Conservation (phyloP, 2,329 filamentous ascomycete genomes). For the Paramyrothecium roridum region DNA sequence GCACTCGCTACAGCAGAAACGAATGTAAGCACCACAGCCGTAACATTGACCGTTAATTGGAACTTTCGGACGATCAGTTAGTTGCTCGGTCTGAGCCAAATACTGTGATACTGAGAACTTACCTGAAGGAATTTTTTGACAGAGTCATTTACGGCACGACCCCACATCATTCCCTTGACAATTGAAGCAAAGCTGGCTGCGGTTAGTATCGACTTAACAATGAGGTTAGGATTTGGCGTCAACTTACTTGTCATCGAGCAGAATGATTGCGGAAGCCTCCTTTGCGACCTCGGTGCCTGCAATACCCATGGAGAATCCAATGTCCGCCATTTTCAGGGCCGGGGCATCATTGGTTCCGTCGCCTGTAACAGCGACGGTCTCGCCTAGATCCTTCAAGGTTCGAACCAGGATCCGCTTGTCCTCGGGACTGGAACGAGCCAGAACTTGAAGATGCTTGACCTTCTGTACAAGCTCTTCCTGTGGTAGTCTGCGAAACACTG, state of each 20-base stretch:
- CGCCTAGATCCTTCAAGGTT: conserved; percentile 60
- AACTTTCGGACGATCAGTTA: conserved; percentile 30
- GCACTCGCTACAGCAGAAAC: conserved; percentile 56
- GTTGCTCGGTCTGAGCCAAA: background rate
- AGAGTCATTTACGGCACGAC: conserved; percentile 60
- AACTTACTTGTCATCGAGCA: conserved; percentile 56
- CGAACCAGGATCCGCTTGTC: conserved; percentile 65
- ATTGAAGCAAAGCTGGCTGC: conserved; percentile 51
- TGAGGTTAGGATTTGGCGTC: background rate
- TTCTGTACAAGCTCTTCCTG: conserved; percentile 47
- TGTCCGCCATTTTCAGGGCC: conserved; percentile 60
- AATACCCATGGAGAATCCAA: conserved; percentile 65
- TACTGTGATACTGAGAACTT: conserved; percentile 3
- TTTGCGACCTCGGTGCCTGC: conserved; percentile 64
- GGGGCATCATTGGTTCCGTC: conserved; percentile 64
- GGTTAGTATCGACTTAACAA: background rate
- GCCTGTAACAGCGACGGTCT: conserved; percentile 63
- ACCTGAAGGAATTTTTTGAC: conserved; percentile 63
- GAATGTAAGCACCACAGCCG: conserved; percentile 61
- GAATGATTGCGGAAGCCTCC: conserved; percentile 62
- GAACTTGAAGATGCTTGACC: conserved; percentile 61
- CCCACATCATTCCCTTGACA: conserved; percentile 61
- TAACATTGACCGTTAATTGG: conserved; percentile 68
- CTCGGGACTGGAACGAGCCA: conserved; percentile 65
- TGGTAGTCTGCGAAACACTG: conserved; percentile 52